Conservation (phyloP, 257 asterid genomes). For the Solanum sitiens region DNA sequence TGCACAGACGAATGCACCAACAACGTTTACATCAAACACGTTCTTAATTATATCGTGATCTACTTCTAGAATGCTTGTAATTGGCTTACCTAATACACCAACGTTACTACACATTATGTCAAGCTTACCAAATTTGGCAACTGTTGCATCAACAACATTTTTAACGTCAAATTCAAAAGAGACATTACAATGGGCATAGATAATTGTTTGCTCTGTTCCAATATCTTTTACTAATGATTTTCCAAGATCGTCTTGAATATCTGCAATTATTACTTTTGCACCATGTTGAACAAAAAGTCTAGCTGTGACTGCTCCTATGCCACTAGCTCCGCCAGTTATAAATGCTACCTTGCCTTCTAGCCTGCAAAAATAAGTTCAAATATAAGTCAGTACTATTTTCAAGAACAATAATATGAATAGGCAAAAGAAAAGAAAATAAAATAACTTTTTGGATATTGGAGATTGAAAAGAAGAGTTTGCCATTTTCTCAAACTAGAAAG, state of each 20-base stretch:
- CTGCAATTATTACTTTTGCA: background rate
- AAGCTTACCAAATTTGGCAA: background rate
- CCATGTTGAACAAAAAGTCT: background rate
- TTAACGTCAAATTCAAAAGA: background rate
- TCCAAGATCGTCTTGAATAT: background rate
- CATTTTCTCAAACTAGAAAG: background rate
- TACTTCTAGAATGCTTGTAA: background rate
- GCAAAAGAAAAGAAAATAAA: background rate
- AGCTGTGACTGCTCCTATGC: background rate
- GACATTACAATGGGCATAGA: background rate
- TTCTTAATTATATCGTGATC: background rate
- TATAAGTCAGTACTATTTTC: background rate
- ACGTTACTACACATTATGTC: background rate
- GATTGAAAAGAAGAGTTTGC: background rate
- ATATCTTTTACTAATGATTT: background rate
- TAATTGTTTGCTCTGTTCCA: background rate
- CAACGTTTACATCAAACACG: background rate
- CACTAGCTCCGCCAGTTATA: background rate
- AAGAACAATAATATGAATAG: too few relatives aligned
- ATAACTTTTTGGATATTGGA: background rate
- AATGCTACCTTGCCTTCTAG: background rate
- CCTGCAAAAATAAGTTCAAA: background rate
- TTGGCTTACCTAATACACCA: background rate
- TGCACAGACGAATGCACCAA: too few relatives aligned
- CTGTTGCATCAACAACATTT: background rate